Conservation (phyloP, 164 flowering plant genomes). For the Akebia trifoliata region DNA sequence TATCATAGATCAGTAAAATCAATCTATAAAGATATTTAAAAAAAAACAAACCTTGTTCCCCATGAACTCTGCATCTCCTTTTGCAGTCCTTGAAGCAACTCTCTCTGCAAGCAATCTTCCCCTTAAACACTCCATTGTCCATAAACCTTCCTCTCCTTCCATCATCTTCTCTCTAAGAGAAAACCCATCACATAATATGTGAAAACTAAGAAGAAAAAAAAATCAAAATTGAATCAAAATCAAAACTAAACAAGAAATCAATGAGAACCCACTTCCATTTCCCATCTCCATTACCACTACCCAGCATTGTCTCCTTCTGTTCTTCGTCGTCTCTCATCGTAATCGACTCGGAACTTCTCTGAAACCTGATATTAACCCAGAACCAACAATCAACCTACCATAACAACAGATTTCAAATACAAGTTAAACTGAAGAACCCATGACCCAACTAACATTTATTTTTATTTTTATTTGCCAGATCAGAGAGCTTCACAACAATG, state of each 20-base stretch:
- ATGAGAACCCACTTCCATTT: constrained; percentile 36
- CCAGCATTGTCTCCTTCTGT: constrained; percentile 16
- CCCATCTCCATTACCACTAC: constrained; percentile 19
- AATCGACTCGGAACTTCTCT: constrained; percentile 2
- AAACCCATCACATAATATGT: constrained; percentile 9
- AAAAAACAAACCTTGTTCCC: constrained; percentile 42
- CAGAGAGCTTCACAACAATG: neutral
- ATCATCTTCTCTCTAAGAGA: constrained; percentile 38
- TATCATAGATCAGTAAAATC: too few relatives aligned
- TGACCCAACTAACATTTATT: neutral
- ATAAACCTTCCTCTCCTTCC: constrained; percentile 45
- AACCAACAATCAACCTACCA: neutral
- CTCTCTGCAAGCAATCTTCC: constrained; percentile 85
- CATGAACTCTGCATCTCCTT: constrained; percentile 47
- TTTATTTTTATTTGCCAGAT: neutral
- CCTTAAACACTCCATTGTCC: constrained; percentile 72
- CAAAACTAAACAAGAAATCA: constrained; percentile 7
- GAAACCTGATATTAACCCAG: constrained; percentile 3
- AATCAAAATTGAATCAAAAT: neutral
- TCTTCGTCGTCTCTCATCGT: constrained; percentile 1
- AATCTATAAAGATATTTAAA: neutral
- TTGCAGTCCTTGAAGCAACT: constrained; percentile 61
- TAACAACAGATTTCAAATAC: neutral
- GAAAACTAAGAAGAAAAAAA: neutral
- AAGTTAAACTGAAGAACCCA: neutral